Conservation (phyloP, 2,329 filamentous ascomycete species). For the Neofusicoccum umdonicola region DNA sequence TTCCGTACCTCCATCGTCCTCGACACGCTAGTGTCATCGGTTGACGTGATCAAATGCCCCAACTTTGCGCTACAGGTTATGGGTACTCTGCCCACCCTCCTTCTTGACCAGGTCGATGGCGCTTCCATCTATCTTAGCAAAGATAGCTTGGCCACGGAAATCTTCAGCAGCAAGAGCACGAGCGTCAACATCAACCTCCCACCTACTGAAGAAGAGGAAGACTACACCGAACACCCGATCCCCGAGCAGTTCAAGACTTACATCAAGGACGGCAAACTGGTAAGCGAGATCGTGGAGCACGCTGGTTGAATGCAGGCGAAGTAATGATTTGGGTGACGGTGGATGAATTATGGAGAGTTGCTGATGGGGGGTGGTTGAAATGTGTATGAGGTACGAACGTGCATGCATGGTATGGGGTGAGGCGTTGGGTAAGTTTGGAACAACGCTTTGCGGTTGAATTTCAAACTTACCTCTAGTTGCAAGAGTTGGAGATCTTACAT, state of each 20-base stretch:
- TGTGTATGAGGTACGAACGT: conserved; percentile 2
- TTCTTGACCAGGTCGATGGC: conserved; percentile 91
- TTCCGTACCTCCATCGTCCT: conserved; percentile 79
- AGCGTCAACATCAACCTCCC: conserved; percentile 84
- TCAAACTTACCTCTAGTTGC: not conserved
- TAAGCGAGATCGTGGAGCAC: conserved; percentile 95
- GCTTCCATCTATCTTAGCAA: conserved; percentile 83
- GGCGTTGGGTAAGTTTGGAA: conserved; percentile 8
- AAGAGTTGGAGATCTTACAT: not conserved
- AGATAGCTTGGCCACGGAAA: conserved; percentile 72
- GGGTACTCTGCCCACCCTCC: conserved; percentile 78
- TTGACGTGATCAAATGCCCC: conserved; percentile 92
- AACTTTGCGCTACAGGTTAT: conserved; percentile 94
- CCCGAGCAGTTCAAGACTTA: conserved; percentile 87
- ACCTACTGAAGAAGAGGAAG: conserved; percentile 61
- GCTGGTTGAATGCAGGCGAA: conserved; percentile 59
- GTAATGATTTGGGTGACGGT: not conserved
- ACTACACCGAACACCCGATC: conserved; percentile 82
- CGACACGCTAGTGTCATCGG: conserved; percentile 82
- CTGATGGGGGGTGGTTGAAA: not conserved
- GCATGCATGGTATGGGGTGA: not conserved
- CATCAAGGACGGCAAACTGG: conserved; percentile 71
- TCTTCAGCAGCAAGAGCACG: conserved; percentile 86
- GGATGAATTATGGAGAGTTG: not conserved
- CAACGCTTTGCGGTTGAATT: not conserved